Evolutionary conservation across 371 early-diverging fungal genomes (phyloP), one percentile per base, ranked within the genome.

Genomic region (Mortierella sp.): DNA sequence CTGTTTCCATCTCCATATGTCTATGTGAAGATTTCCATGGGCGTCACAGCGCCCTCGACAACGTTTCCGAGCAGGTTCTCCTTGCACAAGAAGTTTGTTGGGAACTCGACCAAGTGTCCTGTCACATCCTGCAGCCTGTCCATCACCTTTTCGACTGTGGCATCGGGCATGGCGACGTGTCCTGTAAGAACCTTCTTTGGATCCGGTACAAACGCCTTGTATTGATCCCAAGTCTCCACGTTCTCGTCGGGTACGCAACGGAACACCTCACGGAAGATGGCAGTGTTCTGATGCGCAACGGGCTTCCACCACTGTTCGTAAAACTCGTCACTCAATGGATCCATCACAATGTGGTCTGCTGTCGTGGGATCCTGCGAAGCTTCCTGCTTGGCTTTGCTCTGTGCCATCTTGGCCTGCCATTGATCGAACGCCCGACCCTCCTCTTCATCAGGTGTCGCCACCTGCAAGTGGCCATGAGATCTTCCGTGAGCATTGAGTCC

Each of bases 191-290:
- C 80, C 54, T 71, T 70, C 46, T 63, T 67, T 5, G 83, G 47
- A 49, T 86, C 79, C 5, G 88, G 87, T 4, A 88, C 79, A 66
- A 90, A 90, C 21, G 77, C 62, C 28, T 82, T 80, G 68, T 89
- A 89, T 22, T 87, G 79, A 5, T 85, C 86, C 80, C 85, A 88
- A 2, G 81, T 86, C 55, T 80, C 84, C 12, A 90, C 67, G 72
- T 25, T 56, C 60, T 96, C 91, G 65, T 96, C 96, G 21, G 97
- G 97, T 1, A 95, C 89, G 67, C 92, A 92, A 25, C 84, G 87
- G 81, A 96, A 96, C 7, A 95, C 84, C 6, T 90, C 84, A 21
- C 95, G 83, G 78, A 89, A 95, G n/a, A 89, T 80, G 21, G 63
- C 51, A 9, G 92, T 92, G 76, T 95, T 96, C 17, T 52, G 68